Base-by-base conservation (phyloP, 352 stramenopile species). In the Lagenidium giganteum region DNA sequence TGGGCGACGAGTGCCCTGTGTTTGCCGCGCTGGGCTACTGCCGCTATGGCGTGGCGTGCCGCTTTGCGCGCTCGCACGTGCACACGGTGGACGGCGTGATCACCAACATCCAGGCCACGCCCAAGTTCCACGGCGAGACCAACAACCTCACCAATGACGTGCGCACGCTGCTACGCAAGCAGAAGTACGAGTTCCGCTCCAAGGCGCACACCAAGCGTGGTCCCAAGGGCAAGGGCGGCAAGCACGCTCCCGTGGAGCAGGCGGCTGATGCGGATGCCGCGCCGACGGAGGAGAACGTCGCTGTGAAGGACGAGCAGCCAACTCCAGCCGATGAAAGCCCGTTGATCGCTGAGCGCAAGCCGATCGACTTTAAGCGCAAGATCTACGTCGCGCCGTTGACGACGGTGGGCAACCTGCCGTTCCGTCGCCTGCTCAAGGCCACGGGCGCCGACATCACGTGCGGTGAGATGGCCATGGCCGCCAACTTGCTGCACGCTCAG, bases 371-470 rank as follows among this genome's bases (percentile, higher is more conserved):
- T 51, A 77, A 90, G 25, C 84, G 87, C 42, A 98, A 98, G 62
- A 94, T 99, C 12, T 99, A 98, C 67, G 70, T 99, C 24, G 96
- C 95, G 5, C 96, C 96, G 5, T 78, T 99, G 12, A 99, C 96
- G 17, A 99, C 96, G 1, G 95, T 99, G 3, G 96, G 96, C 16
- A 99, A 99, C 61, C 61, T 99, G 17, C 96, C 96, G 4, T 99
- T 98, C 68, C 87, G 96, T 32, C 75, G 95, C 8, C 74, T 99
- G 37, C 72, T 98, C 64, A 98, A 98, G 69, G 71, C 96, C 28
- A 96, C 86, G 23, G 96, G 95, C 34, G 96, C 96, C 22, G 96
- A 99, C 59, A 98, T 99, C 55, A 99, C 96, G 14, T 98, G 92
- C 56, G 95, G 94, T 36, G 96, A 99, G 63, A 99, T 99, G 96